Percentiles rank a stretch among this genome's conserved stretches.
phyloP scores from a whole-genome alignment of 345 rosid genomes.

The Gossypium longicalyx region DNA sequence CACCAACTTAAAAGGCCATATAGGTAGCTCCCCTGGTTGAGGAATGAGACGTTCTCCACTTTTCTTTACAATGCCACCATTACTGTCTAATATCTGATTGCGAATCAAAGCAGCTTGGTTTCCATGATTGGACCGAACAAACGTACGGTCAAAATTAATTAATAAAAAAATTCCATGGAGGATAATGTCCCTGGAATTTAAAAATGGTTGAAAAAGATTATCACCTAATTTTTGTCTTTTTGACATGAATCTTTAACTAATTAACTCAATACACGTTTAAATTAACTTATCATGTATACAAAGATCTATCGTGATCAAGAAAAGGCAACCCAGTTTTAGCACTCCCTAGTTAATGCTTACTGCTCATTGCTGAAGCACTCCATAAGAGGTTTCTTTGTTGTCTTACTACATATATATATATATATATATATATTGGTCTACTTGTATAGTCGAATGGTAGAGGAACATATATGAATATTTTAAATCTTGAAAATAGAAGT shows the following conservation, averaged over 20 bases:
- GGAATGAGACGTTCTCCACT: not conserved
- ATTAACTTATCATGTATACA: not conserved
- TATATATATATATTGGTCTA: too few species aligned
- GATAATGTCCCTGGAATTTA: not conserved
- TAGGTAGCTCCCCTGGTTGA: not conserved
- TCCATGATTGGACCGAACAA: not conserved
- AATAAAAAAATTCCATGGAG: not conserved
- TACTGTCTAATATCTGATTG: not conserved
- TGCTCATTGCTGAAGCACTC: not conserved
- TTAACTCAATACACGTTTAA: not conserved
- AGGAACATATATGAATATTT: too few species aligned
- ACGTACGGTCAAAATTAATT: not conserved
- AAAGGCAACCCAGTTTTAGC: too few species aligned
- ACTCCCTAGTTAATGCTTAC: not conserved
- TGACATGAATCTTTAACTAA: not conserved
- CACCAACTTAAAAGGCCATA: too few species aligned
- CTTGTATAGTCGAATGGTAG: too few species aligned
- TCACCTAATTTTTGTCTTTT: not conserved
- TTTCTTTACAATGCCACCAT: not conserved
- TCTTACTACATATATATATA: too few species aligned
- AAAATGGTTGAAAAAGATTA: not conserved
- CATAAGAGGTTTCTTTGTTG: too few species aligned
- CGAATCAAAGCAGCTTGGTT: not conserved
- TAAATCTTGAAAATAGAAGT: too few species aligned
- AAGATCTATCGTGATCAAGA: not conserved